phyloP scores from a whole-genome alignment of 2,329 filamentous ascomycete genomes.

The Botrytis tulipae region DNA sequence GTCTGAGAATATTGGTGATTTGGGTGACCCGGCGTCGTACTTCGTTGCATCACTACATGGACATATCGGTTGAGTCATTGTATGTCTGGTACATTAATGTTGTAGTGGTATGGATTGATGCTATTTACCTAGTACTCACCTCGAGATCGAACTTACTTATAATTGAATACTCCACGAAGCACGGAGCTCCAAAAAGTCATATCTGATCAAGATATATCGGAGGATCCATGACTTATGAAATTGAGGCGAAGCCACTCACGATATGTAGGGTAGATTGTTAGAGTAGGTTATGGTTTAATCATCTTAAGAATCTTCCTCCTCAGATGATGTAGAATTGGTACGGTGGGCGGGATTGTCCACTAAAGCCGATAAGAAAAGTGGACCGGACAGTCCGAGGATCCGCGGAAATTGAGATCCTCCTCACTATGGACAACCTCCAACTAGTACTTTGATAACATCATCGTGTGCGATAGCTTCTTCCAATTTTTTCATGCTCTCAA shows the following conservation, averaged over 20 bases:
- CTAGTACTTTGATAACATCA: not conserved
- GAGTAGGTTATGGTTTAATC: not conserved
- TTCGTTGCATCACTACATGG: too few species aligned
- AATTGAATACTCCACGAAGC: not conserved
- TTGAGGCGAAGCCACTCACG: not conserved
- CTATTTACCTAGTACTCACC: not conserved
- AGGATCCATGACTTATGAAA: not conserved
- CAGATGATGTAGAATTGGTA: not conserved
- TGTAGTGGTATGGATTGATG: too few species aligned
- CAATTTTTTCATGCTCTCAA: too few species aligned
- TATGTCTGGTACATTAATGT: too few species aligned
- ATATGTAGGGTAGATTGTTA: not conserved
- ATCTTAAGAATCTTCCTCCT: not conserved
- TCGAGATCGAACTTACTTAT: not conserved
- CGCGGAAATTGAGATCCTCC: not conserved
- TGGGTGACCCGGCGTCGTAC: too few species aligned
- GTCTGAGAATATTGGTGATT: too few species aligned
- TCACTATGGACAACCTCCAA: not conserved
- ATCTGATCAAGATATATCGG: not conserved
- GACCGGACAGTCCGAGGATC: not conserved
- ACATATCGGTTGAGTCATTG: too few species aligned
- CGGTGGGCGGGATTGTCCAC: not conserved
- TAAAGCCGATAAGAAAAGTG: not conserved
- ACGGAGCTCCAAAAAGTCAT: not conserved
- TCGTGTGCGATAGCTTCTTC: not conserved